These are phyloP conservation scores for Stentor coeruleus DNA, from an alignment of 73 alveolate genomes.

Conservation along the genomic window DNA sequence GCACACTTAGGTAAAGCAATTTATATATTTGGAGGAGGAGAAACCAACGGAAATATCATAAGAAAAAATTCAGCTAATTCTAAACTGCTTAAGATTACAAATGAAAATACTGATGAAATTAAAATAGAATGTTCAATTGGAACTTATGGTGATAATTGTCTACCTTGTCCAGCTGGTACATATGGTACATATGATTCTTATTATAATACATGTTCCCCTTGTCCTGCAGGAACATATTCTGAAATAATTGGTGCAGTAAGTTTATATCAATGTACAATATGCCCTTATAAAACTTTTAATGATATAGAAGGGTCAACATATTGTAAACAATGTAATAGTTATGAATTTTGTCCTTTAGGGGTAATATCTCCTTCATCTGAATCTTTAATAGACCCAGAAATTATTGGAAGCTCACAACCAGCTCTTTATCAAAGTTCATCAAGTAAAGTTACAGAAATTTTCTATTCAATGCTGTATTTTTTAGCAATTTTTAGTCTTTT, in stretches of 20 bases:
- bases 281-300: background rate
- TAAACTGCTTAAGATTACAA: too few relatives aligned
- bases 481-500: too few relatives aligned
- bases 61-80: too few relatives aligned
- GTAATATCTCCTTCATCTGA: background rate
- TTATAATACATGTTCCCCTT: background rate
- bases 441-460: too few relatives aligned
- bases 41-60: too few relatives aligned
- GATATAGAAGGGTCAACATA: background rate
- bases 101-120: too few relatives aligned
- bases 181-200: background rate
- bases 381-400: too few relatives aligned
- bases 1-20: too few relatives aligned
- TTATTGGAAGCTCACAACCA: too few relatives aligned
- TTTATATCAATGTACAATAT: background rate
- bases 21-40: too few relatives aligned
- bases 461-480: too few relatives aligned
- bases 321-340: background rate
- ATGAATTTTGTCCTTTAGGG: background rate
- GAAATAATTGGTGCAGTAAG: background rate
- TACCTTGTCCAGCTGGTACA: background rate
- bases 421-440: too few relatives aligned
- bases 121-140: background rate
- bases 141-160: background rate
- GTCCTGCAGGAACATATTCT: background rate